Evolutionary conservation across 805 yeast species (phyloP), one percentile per base, ranked within the genome.

Genomic region (Cyberlindnera mrakii): DNA sequence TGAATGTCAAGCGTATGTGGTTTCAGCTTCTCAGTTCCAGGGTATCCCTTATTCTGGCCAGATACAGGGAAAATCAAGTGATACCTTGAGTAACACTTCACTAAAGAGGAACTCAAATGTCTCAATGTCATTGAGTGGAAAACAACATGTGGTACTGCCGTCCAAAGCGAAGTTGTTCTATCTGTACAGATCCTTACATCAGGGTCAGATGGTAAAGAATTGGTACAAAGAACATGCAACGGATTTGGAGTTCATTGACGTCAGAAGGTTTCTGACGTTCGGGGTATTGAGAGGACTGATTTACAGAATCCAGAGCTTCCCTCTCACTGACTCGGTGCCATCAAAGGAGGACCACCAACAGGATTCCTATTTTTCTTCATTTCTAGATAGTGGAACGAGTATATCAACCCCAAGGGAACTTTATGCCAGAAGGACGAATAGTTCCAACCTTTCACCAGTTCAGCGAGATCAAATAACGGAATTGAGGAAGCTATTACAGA

Each of bases 1-100:
- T 10, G 95, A 89, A 52, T 91, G 98, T 59, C 95, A 86, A 58
- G 77, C 82, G 1, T 93, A 88, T 55, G 90, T 89, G 2, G 71
- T 78, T 37, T 63, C 77, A 33, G 53, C 70, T 30, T 59, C 70
- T 13, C 52, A 64, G 5, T 62, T 71, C 55, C 42, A 49, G 45
- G 48, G 47, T 4, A 27, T 72, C 16, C 73, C 74, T 1, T 58
- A 64, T 33, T 62, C 29, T 19, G 17, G n/a, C 6, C 4, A 15
- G n/a, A 17, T 33, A 13, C 29, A 29, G 17, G 11, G n/a, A 25
- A 13, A 17, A 16, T 30, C 42, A 1, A 11, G 20, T 18, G 44
- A 37, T 15, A 15, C 35, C 8, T 5, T 38, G 34, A 33, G 32
- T 16, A 37, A 14, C 23, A 11, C 44, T 15, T 33, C 33, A 14